phyloP scores from a whole-genome alignment of 805 yeast species.

The Saccharomycopsis capsularis region DNA sequence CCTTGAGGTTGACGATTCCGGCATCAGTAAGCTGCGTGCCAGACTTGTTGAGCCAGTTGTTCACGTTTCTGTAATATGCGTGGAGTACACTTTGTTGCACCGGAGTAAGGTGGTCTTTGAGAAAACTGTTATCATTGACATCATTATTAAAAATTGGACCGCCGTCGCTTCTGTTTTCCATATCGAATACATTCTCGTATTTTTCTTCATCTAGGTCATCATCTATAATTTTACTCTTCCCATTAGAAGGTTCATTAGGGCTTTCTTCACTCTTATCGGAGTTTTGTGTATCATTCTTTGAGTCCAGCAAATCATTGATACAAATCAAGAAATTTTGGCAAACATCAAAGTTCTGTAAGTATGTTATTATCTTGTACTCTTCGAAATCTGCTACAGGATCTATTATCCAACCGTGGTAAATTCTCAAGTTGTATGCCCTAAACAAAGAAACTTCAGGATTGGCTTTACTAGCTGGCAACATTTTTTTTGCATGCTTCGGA shows the following conservation, averaged over 20 bases:
- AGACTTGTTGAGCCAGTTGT: constrained; percentile 50
- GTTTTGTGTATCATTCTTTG: not conserved
- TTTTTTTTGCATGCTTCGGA: not conserved
- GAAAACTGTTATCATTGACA: not conserved
- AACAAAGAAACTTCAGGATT: constrained; percentile 65
- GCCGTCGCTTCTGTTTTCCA: not conserved
- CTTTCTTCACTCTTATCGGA: no score
- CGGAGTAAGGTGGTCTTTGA: not conserved
- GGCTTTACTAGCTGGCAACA: not conserved
- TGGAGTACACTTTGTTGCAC: not conserved
- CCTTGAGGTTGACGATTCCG: constrained; percentile 49
- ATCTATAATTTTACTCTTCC: not conserved
- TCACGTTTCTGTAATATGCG: constrained; percentile 25
- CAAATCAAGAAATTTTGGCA: constrained; percentile 52
- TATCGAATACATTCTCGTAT: not conserved
- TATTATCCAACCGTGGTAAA: constrained; percentile 85
- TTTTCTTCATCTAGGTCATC: not conserved
- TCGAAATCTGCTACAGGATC: constrained; percentile 33
- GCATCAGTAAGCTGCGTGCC: constrained; percentile 68
- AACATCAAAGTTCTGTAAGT: constrained; percentile 46
- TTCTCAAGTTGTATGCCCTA: constrained; percentile 46
- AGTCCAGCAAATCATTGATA: constrained; percentile 30
- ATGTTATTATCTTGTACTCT: constrained; percentile 32
- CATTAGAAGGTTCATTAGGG: not conserved
- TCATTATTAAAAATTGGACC: not conserved